Evolutionary conservation across 192 early-diverging fungal species (phyloP), one percentile per base, ranked within the genome.

Genomic region (Linnemannia zychae): DNA sequence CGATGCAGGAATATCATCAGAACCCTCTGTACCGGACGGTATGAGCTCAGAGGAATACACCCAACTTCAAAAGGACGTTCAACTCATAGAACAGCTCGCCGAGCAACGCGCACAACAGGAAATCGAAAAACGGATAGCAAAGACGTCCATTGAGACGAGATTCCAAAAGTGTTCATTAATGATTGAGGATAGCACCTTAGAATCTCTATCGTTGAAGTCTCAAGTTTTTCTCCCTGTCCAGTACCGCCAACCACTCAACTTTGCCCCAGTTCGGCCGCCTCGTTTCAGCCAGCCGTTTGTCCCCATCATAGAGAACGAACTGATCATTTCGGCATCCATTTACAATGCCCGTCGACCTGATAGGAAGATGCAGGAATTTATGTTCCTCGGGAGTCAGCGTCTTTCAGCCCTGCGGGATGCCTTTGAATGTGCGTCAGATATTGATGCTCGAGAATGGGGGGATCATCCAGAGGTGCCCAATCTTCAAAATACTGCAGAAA

Each of bases 351-450:
- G 90, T 12, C 88, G 83, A 31, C 89, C 92, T 0, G 82, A 87
- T 4, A 76, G 83, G 36, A 89, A 88, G 74, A 87, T 91, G 88
- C 92, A 94, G 67, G 94, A 93, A 88, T 92, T 90, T 71, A 74
- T 90, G 28, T 91, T 96, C 11, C 88, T 95, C 24, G 95, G 95
- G 18, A 92, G 89, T 40, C 94, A 96, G 78, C 88, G 88, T 15
- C 86, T 97, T 28, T 88, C 94, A 0, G 92, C 84, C 2, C 72
- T 97, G 40, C 90, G 94, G 17, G 95, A 96, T 82, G 89, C 91
- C 20, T 92, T 97, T 69, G 91, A 92, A 72, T 96, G 95, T 78
- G 81, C 93, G 17, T 88, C 89, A 7, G 95, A 95, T 79, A 94
- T 94, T 76, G 78, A 91, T 17, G 86, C 88, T 28, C 89, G 88